phyloP scores from a whole-genome alignment of 2,329 filamentous ascomycete genomes.

The Knoxdaviesia proteae region DNA sequence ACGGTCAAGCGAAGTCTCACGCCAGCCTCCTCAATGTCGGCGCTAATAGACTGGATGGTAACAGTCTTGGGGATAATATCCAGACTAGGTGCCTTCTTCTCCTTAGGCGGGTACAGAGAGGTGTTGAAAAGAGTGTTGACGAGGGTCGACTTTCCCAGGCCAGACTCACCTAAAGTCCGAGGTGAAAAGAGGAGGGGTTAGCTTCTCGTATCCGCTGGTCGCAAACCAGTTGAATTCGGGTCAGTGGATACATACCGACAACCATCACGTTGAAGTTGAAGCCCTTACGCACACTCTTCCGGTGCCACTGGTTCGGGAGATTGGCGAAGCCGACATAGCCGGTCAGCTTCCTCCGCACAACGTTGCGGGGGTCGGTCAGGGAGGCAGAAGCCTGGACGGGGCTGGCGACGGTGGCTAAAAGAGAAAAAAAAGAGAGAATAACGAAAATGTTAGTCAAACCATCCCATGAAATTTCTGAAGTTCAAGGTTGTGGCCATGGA shows the following conservation, averaged over 20 bases:
- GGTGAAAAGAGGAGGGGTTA: conserved; percentile 4
- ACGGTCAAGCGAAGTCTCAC: conserved; percentile 91
- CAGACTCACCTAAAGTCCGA: conserved; percentile 63
- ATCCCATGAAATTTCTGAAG: neutral
- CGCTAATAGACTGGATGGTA: conserved; percentile 82
- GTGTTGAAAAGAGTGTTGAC: conserved; percentile 99
- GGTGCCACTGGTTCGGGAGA: conserved; percentile 98
- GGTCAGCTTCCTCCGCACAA: conserved; percentile 93
- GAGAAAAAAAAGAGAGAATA: conserved; percentile 1
- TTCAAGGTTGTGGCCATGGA: too few relatives aligned
- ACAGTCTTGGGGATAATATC: conserved; percentile 98
- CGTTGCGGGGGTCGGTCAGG: conserved; percentile 56
- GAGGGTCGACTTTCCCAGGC: conserved; percentile 93
- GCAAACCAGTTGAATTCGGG: neutral
- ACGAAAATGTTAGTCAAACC: conserved; percentile 1
- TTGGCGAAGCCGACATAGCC: conserved; percentile 98
- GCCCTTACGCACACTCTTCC: conserved; percentile 98
- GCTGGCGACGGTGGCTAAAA: conserved; percentile 12
- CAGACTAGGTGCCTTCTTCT: conserved; percentile 90
- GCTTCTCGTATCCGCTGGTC: neutral
- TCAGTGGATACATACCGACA: conserved; percentile 52
- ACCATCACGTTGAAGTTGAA: conserved; percentile 99
- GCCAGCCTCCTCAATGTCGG: conserved; percentile 95
- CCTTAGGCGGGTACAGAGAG: conserved; percentile 92
- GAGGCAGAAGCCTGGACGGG: conserved; percentile 24